Base-by-base conservation (phyloP, 495 filamentous ascomycete species). In the Xanthoparmelia taractica region DNA sequence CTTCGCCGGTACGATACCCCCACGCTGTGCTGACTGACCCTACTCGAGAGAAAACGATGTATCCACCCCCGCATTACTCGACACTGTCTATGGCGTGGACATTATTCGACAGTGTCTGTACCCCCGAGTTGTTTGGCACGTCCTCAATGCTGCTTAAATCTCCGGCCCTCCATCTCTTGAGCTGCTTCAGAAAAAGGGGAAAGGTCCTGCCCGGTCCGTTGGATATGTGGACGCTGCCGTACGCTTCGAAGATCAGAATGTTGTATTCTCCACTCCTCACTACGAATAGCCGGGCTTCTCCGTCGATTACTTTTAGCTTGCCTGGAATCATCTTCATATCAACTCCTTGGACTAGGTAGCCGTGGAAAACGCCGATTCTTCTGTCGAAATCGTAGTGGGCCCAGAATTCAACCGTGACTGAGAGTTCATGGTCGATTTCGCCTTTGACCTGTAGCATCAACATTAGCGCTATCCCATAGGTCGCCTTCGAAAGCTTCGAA, bases 251-350 rank as follows among this genome's bases (percentile, higher is more conserved):
- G 50, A 33, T 11, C 50, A 54, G 18, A 7, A 54, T 3, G 5
- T 31, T 29, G 10, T 54, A 54, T 6, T 0, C 50, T 54, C 17
- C 50, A 33, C 4, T 18, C 27, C 2, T 4, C 17, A 54, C 50
- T 15, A 54, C 50, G 29, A 18, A 54, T 18, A 54, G 27, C 50
- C 50, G 50, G 18, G 50, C 50, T 33, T 54, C 50, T 31, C 50
- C 50, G 27, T 33, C 8, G 13, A 54, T 20, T 11, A 34, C 17
- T 18, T 33, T 20, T 2, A 20, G 18, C 18, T 29, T 54, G 13
- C 18, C 15, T 54, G 50, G 27, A 17, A 54, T 54, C 50, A 54
- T 54, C 50, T 54, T 54, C 27, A 54, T 54, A 20, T 54, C 50
- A 7, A 54, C 5, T 20, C 50, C 50, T 5, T 18, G 11, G 3